Percentiles rank a stretch among this genome's conserved stretches.
Conservation (phyloP, 495 filamentous ascomycete genomes). For the Penicillium pulvis region DNA sequence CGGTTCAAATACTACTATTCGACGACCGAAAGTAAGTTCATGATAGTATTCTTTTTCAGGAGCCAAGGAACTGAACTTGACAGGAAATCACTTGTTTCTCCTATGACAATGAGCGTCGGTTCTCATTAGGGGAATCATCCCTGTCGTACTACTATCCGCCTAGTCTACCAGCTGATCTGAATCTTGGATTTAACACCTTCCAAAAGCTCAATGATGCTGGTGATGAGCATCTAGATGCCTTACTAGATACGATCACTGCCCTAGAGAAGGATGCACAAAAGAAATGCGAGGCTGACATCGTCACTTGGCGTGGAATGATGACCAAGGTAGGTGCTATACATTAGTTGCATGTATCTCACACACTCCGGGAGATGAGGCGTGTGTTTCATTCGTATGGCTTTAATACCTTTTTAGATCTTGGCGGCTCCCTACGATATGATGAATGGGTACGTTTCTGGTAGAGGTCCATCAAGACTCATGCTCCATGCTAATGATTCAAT, state of each 20-base stretch:
- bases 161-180: conserved; percentile 67
- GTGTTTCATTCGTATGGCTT: not conserved
- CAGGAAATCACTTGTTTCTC: conserved; percentile 91
- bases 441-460: conserved; percentile 62
- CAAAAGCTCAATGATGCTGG: conserved; percentile 75
- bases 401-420: conserved; percentile 64
- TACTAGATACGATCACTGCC: conserved; percentile 73
- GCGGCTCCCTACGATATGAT: conserved; percentile 77
- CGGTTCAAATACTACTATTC: conserved; percentile 62
- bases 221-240: conserved; percentile 86
- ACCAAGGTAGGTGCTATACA: conserved; percentile 67
- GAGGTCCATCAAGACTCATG: not conserved
- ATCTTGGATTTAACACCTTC: conserved; percentile 79
- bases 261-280: conserved; percentile 68
- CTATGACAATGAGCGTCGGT: conserved; percentile 79
- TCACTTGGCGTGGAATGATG: conserved; percentile 99
- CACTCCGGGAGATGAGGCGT: too few species aligned
- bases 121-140: conserved; percentile 73
- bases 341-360: not conserved
- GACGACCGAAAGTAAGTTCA: conserved; percentile 64
- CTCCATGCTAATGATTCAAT: conserved; percentile 8
- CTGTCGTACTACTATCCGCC: conserved; percentile 89
- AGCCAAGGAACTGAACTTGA: not conserved
- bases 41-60: not conserved
- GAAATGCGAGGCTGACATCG: conserved; percentile 72